Evolutionary conservation across 352 stramenopile genomes (phyloP).

Genomic region (Phytophthora pisi): DNA sequence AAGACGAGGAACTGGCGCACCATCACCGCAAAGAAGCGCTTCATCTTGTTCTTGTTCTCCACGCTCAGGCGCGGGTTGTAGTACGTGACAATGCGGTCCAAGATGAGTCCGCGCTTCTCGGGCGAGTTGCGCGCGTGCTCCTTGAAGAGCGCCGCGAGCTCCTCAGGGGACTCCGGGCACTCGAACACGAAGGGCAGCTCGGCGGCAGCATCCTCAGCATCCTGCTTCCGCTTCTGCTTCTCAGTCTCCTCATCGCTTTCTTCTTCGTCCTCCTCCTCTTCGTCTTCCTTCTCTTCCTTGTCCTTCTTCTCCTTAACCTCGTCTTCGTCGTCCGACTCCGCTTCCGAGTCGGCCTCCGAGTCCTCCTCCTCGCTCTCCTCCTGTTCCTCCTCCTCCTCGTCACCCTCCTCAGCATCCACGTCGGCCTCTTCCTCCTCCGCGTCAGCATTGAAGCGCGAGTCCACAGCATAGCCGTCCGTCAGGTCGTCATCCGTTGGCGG

Average conservation of each 20-base stretch:
- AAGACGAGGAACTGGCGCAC: conserved; percentile 93
- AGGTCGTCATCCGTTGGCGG: conserved; percentile 91
- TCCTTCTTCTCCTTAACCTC: conserved; percentile 41
- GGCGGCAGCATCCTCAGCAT: conserved; percentile 59
- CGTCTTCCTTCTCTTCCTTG: conserved; percentile 53
- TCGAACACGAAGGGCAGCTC: conserved; percentile 96
- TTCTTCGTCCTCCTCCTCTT: conserved; percentile 40
- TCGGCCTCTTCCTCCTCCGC: conserved; percentile 65
- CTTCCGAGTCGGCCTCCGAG: conserved; percentile 48
- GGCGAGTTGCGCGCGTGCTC: conserved; percentile 83
- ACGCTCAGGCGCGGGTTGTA: conserved; percentile 95
- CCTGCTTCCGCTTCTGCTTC: conserved; percentile 68
- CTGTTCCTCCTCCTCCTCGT: conserved; percentile 54
- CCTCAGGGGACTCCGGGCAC: conserved; percentile 91
- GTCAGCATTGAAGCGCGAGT: conserved; percentile 55
- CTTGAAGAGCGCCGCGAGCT: conserved; percentile 90
- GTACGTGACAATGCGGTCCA: conserved; percentile 92
- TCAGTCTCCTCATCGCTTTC: conserved; percentile 79
- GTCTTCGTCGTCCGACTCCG: conserved; percentile 52
- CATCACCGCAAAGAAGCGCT: conserved; percentile 96
- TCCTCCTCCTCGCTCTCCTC: conserved; percentile 53
- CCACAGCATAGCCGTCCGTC: conserved; percentile 83
- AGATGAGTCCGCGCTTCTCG: conserved; percentile 81
- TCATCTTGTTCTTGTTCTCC: conserved; percentile 95
- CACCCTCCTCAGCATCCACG: conserved; percentile 57